phyloP scores from a whole-genome alignment of 495 filamentous ascomycete species.

The Aspergillus nidulans region DNA sequence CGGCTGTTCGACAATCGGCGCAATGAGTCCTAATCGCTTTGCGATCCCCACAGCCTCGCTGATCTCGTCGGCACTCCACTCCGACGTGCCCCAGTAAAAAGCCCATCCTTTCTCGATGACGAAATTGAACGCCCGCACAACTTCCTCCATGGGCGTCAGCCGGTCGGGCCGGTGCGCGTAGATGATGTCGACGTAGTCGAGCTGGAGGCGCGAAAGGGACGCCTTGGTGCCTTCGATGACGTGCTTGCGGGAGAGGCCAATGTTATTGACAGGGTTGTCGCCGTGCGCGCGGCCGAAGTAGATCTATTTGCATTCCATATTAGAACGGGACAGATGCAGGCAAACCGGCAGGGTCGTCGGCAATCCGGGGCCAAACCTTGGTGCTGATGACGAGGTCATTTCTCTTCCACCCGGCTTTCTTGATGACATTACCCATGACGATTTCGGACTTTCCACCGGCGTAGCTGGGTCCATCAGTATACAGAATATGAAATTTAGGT shows the following conservation, averaged over 20 bases:
- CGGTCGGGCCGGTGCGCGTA: constrained; percentile 83
- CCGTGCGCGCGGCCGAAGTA: constrained; percentile 62
- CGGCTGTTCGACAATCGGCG: constrained; percentile 80
- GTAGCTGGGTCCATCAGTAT: constrained; percentile 40
- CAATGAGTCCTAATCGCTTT: constrained; percentile 70
- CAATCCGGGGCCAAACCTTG: constrained; percentile 55
- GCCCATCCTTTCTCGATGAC: constrained; percentile 71
- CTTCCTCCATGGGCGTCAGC: constrained; percentile 81
- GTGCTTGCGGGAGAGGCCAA: constrained; percentile 79
- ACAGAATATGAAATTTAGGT: neutral
- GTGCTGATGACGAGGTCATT: constrained; percentile 82
- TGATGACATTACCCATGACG: constrained; percentile 68
- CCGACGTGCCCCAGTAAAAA: constrained; percentile 89
- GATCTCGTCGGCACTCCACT: constrained; percentile 83
- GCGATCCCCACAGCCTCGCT: constrained; percentile 70
- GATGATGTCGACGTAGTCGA: constrained; percentile 70
- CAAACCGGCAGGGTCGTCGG: constrained; percentile 24
- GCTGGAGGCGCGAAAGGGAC: constrained; percentile 63
- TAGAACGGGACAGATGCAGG: neutral
- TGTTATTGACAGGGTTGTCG: constrained; percentile 62
- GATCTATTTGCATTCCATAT: constrained; percentile 39
- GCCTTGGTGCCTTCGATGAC: constrained; percentile 65
- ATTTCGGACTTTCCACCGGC: constrained; percentile 65
- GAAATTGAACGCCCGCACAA: constrained; percentile 80
- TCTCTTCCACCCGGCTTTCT: constrained; percentile 59